Evolutionary conservation across 164 flowering plant genomes (phyloP).

Genomic region (Tetracentron sinense): DNA sequence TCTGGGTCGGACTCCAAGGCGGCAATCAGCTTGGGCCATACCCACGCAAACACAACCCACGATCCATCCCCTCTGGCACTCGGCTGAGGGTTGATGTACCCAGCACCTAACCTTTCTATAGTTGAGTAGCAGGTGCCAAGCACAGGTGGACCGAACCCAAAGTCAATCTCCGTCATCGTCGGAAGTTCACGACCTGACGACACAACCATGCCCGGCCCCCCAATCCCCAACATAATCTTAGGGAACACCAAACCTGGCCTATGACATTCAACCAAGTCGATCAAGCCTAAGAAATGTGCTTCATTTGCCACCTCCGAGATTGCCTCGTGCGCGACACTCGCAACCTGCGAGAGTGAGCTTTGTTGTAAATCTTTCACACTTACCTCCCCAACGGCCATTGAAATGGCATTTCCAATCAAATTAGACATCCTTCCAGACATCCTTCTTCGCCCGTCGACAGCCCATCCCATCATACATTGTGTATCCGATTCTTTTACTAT

Average conservation of each 20-base stretch:
- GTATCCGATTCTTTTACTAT: neutral
- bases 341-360: neutral
- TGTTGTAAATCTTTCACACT: neutral
- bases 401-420: constrained; percentile 8
- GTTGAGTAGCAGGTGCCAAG: neutral
- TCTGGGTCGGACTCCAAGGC: constrained; percentile 10
- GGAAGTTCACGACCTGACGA: constrained; percentile 2
- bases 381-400: constrained; percentile 11
- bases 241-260: constrained; percentile 10
- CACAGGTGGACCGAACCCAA: constrained; percentile 8
- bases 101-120: neutral
- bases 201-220: neutral
- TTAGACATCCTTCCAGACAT: constrained; percentile 2
- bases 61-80: constrained; percentile 7
- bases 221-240: constrained; percentile 7
- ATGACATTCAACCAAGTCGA: constrained; percentile 12
- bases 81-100: constrained; percentile 3
- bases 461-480: constrained; percentile 10
- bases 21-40: neutral
- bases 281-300: constrained; percentile 2
- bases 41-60: constrained; percentile 6
- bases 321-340: neutral
- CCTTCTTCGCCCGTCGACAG: constrained; percentile 2
- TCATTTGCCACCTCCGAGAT: constrained; percentile 6
- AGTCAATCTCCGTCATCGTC: neutral